A percentile compares a stretch with the other conserved stretches of the same genome.
Evolutionary conservation across 257 asterid genomes (phyloP).

Genomic region (Solanum pinnatisectum): DNA sequence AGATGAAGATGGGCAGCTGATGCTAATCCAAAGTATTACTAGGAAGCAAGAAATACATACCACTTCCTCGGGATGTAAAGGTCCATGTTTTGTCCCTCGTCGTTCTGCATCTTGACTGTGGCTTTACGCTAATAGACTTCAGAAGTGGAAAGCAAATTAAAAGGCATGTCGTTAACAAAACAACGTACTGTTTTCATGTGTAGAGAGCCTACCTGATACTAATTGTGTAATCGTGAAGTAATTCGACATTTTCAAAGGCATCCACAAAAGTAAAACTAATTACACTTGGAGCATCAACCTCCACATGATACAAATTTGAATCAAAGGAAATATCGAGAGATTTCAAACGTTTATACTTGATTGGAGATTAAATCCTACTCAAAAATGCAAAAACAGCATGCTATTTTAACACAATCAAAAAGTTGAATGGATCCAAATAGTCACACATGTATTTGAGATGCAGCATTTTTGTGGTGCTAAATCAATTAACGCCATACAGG

Average conservation of each 20-base stretch:
- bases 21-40: neutral
- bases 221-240: neutral
- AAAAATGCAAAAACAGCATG: too few relatives aligned
- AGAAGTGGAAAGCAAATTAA: neutral
- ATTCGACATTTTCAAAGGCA: neutral
- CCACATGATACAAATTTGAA: neutral
- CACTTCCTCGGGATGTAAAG: conserved; percentile 68
- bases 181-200: neutral
- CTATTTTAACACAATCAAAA: too few relatives aligned
- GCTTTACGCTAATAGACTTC: neutral
- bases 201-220: neutral
- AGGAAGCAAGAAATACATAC: conserved; percentile 1
- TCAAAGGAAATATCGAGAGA: neutral
- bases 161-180: neutral
- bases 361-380: neutral
- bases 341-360: neutral
- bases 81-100: conserved; percentile 66
- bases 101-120: conserved; percentile 51
- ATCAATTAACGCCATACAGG: neutral
- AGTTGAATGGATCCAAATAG: too few relatives aligned
- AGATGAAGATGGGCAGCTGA: too few relatives aligned
- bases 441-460: too few relatives aligned
- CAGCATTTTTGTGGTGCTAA: neutral
- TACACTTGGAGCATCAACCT: neutral
- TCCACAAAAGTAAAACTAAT: neutral